Percentiles rank a stretch among this genome's conserved stretches.
These are phyloP conservation scores for Meyerozyma athensensis DNA, from an alignment of 1,139 yeast species.

Conservation along the genomic window DNA sequence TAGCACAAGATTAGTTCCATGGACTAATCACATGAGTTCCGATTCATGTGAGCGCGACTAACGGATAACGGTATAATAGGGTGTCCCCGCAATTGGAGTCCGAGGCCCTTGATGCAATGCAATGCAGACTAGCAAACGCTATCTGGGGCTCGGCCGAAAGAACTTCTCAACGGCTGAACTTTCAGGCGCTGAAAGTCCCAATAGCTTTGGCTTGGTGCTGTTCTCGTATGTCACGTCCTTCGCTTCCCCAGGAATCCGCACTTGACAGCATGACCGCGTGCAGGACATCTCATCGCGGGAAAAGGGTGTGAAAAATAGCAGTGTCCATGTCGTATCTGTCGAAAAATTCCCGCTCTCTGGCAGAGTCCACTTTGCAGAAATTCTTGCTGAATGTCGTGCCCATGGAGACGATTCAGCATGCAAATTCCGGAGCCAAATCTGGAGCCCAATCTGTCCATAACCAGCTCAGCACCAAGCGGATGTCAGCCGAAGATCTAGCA, in stretches of 20 bases:
- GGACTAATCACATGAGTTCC: too few species aligned
- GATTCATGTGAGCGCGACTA: too few species aligned
- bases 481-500: slow-evolving; percentile 27
- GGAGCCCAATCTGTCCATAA: slow-evolving; percentile 19
- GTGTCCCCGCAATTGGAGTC: neutral
- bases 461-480: slow-evolving; percentile 14
- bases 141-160: too few species aligned
- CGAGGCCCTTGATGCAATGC: too few species aligned
- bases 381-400: slow-evolving; percentile 41
- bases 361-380: slow-evolving; percentile 38
- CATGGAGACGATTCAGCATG: slow-evolving; percentile 15
- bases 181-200: too few species aligned
- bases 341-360: slow-evolving; percentile 27
- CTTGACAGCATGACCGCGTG: neutral
- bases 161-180: too few species aligned
- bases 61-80: too few species aligned
- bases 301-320: neutral
- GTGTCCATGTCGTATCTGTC: slow-evolving; percentile 26
- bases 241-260: neutral
- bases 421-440: slow-evolving; percentile 11
- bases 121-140: too few species aligned
- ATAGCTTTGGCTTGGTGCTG: too few species aligned
- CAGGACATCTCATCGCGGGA: slow-evolving; percentile 1
- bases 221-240: neutral
- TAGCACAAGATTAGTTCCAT: slow-evolving; percentile 1